Base-by-base conservation (phyloP, 257 asterid genomes). In the Solanum pennellii region DNA sequence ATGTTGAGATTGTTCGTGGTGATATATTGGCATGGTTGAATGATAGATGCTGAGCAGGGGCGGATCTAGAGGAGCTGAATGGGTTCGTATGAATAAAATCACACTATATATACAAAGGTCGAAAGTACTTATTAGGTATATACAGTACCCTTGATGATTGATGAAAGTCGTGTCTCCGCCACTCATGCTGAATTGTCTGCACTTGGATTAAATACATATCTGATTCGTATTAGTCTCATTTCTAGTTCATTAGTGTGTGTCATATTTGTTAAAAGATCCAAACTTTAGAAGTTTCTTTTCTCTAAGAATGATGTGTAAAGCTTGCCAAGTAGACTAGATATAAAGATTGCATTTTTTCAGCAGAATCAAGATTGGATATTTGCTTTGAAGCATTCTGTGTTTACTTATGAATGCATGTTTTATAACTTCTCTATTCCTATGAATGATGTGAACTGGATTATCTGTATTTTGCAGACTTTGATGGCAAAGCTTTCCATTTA, bases 1-100 rank as follows among this genome's bases (percentile, higher is more conserved):
- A 97, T 92, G 89, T 97, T 74, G 97, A 87, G 74, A 80, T 88
- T 89, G 98, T 97, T 80, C 92, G 98, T 35, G 66, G 69, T 10
- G 96, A 96, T 90, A 90, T 96, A 11, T 88, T 95, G 89, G 87
- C 86, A 66, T 97, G 98, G 98, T 88, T 94, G 95, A 89, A 89
- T 41, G 90, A 94, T 9, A 62, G 68, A n/a, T 62, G 92, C 68
- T 83, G 86, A 49, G 71, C 44, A 18, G 29, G 80, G 47, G 47
- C 0, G 5, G 47, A 72, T 72, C 45, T 35, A 72, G 80, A 16
- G 77, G 77, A 25, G 77, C 3, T 25, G 49, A 74, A 74, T 3
- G 49, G 18, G 52, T 74, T 73, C 12, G 12, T 73, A 73, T 18
- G n/a, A 73, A 73, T 20, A 31, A 71, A 71, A 71, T 29, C 23